Conservation (phyloP, 768 basidiomycete genomes). For the Hericium erinaceus region DNA sequence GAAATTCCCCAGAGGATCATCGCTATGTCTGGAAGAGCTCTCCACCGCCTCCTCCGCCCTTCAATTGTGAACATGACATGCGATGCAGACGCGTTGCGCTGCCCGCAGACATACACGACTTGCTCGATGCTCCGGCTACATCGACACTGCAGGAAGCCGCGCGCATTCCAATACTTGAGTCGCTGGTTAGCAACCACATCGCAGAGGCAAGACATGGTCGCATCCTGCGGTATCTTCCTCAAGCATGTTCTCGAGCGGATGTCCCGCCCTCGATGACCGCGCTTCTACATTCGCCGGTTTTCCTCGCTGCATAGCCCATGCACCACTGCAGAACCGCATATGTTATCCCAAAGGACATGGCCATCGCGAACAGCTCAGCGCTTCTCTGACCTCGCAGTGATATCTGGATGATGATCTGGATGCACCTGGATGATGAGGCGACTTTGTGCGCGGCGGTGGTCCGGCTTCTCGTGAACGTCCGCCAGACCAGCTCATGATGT, state of each 20-base stretch:
- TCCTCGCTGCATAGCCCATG: too few species aligned
- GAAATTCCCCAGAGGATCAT: neutral
- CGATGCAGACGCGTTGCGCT: too few species aligned
- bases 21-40: neutral
- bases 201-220: neutral
- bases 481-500: neutral
- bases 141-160: neutral
- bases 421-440: neutral
- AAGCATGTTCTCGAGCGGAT: neutral
- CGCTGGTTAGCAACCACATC: neutral
- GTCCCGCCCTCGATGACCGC: too few species aligned
- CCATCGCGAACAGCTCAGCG: neutral
- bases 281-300: too few species aligned
- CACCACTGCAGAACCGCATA: too few species aligned
- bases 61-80: too few species aligned
- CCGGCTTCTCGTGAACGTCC: neutral
- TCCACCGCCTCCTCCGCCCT: neutral
- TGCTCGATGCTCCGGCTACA: neutral
- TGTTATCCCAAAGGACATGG: too few species aligned
- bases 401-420: neutral
- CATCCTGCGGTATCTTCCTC: neutral
- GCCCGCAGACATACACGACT: neutral
- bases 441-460: neutral
- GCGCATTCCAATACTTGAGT: neutral
- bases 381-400: neutral